Evolutionary conservation across 2,329 filamentous ascomycete genomes (phyloP).

Genomic region (Cladosporium phlei): DNA sequence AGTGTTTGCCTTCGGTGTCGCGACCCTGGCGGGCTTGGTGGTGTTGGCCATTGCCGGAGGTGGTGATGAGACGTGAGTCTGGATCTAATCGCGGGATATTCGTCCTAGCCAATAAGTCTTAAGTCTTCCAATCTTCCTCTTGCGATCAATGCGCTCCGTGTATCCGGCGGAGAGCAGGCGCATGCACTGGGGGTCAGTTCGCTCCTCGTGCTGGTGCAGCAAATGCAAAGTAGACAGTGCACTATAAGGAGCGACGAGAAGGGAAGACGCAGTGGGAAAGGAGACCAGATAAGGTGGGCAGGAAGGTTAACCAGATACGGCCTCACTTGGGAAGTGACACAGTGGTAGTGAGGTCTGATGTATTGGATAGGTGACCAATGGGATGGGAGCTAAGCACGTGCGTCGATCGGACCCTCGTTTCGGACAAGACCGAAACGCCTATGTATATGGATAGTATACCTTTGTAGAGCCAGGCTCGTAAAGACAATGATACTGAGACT

Average conservation of each 20-base stretch:
- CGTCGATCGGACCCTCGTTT: no score
- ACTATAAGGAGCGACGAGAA: slow-evolving; percentile 11
- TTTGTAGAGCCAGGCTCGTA: no score
- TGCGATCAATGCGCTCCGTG: no score
- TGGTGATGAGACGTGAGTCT: no score
- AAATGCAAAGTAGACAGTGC: slow-evolving; percentile 1
- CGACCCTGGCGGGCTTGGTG: slow-evolving; percentile 52
- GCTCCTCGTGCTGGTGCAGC: slow-evolving; percentile 6
- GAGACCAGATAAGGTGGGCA: background rate
- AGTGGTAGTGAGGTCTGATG: slow-evolving; percentile 2
- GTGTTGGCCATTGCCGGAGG: slow-evolving; percentile 50
- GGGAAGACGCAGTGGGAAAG: background rate
- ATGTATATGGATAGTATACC: no score
- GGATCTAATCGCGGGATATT: background rate
- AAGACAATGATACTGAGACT: no score
- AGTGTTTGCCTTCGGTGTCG: slow-evolving; percentile 45
- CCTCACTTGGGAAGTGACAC: slow-evolving; percentile 2
- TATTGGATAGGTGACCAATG: no score
- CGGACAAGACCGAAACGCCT: no score
- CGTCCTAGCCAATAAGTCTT: background rate
- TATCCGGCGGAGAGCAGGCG: background rate
- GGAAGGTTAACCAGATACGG: background rate
- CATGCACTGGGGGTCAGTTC: background rate
- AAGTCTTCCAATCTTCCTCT: no score
- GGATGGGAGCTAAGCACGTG: no score